phyloP scores from a whole-genome alignment of 345 rosid genomes.

The Euphorbia pulcherrima region DNA sequence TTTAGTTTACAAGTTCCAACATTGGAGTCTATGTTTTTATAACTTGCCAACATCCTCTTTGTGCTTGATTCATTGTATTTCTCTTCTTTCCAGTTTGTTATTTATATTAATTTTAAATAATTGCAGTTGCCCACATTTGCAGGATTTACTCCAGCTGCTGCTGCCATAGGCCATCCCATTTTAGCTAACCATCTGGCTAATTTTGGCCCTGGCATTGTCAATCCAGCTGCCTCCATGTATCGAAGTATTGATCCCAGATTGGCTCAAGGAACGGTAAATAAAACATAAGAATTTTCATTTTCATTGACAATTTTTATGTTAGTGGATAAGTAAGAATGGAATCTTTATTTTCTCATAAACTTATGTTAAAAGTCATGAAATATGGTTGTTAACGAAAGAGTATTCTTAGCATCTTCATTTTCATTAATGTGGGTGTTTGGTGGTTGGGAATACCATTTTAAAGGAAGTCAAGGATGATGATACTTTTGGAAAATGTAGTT shows the following conservation, averaged over 20 bases:
- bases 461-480: neutral
- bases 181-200: conserved; percentile 40
- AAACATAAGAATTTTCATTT: neutral
- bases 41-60: neutral
- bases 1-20: neutral
- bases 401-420: neutral
- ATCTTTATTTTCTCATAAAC: neutral
- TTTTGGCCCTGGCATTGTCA: conserved; percentile 47
- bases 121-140: conserved; percentile 27
- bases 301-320: neutral
- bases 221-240: conserved; percentile 59
- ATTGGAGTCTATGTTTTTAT: neutral
- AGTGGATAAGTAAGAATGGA: neutral
- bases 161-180: conserved; percentile 49
- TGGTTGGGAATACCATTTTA: conserved; percentile 1
- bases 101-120: neutral
- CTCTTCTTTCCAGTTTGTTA: neutral
- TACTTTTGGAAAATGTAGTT: neutral
- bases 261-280: conserved; percentile 36
- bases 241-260: conserved; percentile 53
- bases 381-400: neutral
- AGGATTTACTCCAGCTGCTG: conserved; percentile 65
- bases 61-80: neutral
- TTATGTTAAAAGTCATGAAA: neutral
- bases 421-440: neutral